Base-by-base conservation (phyloP, 2,329 filamentous ascomycete species). In the Colletotrichum melonis region DNA sequence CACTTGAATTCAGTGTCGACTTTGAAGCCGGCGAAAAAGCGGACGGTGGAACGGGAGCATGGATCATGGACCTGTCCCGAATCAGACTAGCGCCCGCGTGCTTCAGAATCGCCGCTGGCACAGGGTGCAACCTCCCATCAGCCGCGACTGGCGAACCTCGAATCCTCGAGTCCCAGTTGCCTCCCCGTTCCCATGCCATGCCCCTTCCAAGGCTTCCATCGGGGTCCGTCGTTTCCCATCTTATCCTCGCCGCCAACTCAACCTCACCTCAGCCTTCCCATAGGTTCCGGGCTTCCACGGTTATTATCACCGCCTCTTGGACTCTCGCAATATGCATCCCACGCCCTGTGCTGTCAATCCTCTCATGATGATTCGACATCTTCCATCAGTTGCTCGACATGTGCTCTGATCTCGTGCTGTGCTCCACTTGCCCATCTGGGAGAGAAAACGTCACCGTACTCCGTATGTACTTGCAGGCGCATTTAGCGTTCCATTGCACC, bases 341-440 rank as follows among this genome's bases (percentile, higher is more conserved):
- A 16, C 49, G 30, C 26, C 32, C 11, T 30, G 12, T 28, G 11
- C 14, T 22, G 5, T 30, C 16, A n/a, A 5, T 9, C 35, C 16
- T n/a, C 9, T 22, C 14, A 42, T 52, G 32, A 32, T 68, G 54
- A 69, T 69, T 73, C 59, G 58, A 56, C 57, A 26, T 54, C 28
- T 19, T 7, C n/a, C 32, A 30, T 16, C 55, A 65, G 55, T 35
- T 56, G 60, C 60, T 56, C 67, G 28, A 73, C 57, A 72, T 59
- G 56, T 62, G 65, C 56, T 62, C 28, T 62, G 58, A 35, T 65
- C 67, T 66, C 46, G 56, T 66, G 67, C 67, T 66, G 67, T 49
- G 32, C 67, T 71, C 71, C 71, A 73, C 71, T 66, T 73, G 62
- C 56, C 71, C 26, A 19, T 54, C 46, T 66, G 26, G 56, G 62